Percentiles rank a stretch among this genome's conserved stretches.
Evolutionary conservation across 1,139 yeast species (phyloP).

Genomic region (Blastobotrys capitulatus): DNA sequence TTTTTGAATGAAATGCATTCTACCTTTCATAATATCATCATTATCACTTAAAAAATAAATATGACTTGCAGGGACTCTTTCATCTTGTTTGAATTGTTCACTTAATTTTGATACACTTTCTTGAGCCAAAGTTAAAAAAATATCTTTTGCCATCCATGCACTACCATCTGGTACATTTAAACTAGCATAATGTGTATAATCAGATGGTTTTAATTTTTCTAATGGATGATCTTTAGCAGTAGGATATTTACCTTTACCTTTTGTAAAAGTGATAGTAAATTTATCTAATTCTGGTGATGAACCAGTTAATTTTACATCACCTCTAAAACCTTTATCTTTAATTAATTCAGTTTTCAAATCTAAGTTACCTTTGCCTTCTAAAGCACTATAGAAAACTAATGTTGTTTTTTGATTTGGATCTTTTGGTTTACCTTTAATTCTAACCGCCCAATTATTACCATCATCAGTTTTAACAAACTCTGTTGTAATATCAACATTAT

Average conservation of each 20-base stretch:
- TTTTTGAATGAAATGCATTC: constrained; percentile 74
- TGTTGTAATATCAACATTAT: constrained; percentile 57
- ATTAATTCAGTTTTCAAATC: constrained; percentile 26
- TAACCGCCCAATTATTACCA: constrained; percentile 67
- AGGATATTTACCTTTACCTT: constrained; percentile 32
- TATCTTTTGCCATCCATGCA: constrained; percentile 76
- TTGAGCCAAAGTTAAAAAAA: constrained; percentile 62
- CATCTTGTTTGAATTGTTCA: constrained; percentile 33
- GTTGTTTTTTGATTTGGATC: constrained; percentile 48
- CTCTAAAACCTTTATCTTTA: constrained; percentile 27
- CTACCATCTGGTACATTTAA: constrained; percentile 66
- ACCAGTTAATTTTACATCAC: constrained; percentile 31
- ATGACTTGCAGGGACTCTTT: constrained; percentile 33
- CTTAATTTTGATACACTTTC: constrained; percentile 56
- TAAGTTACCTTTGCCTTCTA: constrained; percentile 49
- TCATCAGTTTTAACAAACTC: constrained; percentile 79
- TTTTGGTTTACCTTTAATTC: constrained; percentile 61
- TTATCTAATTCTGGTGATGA: constrained; percentile 32
- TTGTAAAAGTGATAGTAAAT: constrained; percentile 29
- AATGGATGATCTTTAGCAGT: constrained; percentile 22
- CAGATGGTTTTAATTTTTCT: constrained; percentile 29
- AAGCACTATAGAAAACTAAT: constrained; percentile 70
- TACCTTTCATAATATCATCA: constrained; percentile 52
- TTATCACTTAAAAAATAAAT: constrained; percentile 55
- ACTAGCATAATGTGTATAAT: constrained; percentile 59